Evolutionary conservation across 2,329 filamentous ascomycete genomes (phyloP).

Genomic region (Trichophyton simii): DNA sequence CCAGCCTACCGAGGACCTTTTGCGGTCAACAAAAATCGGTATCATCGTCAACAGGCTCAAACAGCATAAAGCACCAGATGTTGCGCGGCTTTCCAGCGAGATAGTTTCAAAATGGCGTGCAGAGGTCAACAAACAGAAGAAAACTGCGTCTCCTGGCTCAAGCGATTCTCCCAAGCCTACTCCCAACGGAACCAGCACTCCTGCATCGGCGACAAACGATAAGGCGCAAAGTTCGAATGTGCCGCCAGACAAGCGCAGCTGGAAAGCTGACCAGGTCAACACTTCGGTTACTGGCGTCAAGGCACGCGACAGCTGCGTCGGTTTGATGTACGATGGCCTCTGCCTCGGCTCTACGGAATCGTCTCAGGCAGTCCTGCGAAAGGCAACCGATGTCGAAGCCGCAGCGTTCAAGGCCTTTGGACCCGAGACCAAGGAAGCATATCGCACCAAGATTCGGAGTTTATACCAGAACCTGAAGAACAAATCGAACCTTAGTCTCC

Average conservation of each 20-base stretch:
- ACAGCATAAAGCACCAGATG: conserved; percentile 58
- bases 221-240: conserved; percentile 43
- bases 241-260: conserved; percentile 63
- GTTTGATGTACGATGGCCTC: conserved; percentile 86
- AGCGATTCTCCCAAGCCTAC: conserved; percentile 34
- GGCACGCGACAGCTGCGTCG: conserved; percentile 72
- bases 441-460: conserved; percentile 80
- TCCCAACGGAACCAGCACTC: conserved; percentile 43
- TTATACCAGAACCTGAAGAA: conserved; percentile 93
- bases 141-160: conserved; percentile 30
- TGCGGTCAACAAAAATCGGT: conserved; percentile 84
- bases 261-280: conserved; percentile 69
- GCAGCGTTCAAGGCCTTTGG: conserved; percentile 60
- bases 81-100: conserved; percentile 63
- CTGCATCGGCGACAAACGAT: conserved; percentile 32
- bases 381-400: conserved; percentile 60
- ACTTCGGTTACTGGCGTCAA: conserved; percentile 60
- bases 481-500: conserved; percentile 69
- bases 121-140: conserved; percentile 39
- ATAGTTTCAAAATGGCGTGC: conserved; percentile 59
- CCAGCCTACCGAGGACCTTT: conserved; percentile 72
- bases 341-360: conserved; percentile 51
- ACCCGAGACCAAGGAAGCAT: conserved; percentile 57
- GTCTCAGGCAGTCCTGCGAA: conserved; percentile 53
- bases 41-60: conserved; percentile 80